Evolutionary conservation across 345 rosid species (phyloP).

Genomic region (Aquilaria sinensis): DNA sequence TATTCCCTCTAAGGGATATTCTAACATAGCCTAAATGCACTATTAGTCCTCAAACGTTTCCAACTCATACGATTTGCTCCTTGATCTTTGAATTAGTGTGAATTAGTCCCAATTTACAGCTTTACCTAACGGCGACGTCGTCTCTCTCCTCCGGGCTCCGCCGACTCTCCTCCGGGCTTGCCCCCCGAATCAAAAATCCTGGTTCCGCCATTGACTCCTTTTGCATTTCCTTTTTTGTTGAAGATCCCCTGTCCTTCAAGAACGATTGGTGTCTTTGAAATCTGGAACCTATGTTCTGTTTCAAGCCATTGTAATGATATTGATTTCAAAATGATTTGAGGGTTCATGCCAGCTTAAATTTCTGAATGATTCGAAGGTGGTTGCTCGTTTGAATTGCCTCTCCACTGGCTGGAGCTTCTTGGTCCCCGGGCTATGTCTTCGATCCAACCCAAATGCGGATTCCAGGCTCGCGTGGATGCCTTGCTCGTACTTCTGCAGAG

Average conservation of each 20-base stretch:
- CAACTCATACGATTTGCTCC: no score
- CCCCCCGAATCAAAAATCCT: no score
- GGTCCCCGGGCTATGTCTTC: constrained; percentile 35
- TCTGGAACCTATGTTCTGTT: constrained; percentile 26
- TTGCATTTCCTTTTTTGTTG: constrained; percentile 20
- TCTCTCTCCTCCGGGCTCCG: no score
- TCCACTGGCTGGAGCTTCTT: constrained; percentile 40
- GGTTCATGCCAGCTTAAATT: constrained; percentile 44
- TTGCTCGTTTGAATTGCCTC: constrained; percentile 18
- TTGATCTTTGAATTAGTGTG: no score
- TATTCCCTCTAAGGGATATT: no score
- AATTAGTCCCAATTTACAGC: no score
- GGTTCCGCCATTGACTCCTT: no score
- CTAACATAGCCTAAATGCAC: no score
- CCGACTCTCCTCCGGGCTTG: no score
- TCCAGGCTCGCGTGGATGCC: constrained; percentile 57
- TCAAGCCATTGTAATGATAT: constrained; percentile 14
- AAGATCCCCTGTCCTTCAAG: constrained; percentile 23
- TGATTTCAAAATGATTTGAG: constrained; percentile 31
- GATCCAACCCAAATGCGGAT: constrained; percentile 31
- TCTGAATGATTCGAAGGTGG: constrained; percentile 39
- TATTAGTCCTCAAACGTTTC: no score
- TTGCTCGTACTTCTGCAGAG: constrained; percentile 54
- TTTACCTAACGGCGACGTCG: no score
- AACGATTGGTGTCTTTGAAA: constrained; percentile 19